Evolutionary conservation across 176 grass and related monocot genomes (phyloP).

Genomic region (Oryza longistaminata): DNA sequence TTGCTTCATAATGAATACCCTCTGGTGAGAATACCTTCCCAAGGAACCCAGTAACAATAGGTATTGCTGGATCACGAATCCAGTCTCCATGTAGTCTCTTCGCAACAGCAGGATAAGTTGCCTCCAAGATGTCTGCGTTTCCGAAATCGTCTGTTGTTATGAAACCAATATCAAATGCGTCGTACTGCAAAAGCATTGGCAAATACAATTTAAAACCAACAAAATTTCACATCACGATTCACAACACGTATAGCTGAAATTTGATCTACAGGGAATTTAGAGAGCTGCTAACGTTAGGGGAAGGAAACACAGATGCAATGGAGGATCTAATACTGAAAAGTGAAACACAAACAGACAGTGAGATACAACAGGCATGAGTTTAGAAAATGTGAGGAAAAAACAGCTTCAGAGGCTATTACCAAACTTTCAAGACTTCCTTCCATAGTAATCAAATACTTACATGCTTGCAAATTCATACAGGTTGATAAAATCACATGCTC

Average conservation of each 20-base stretch:
- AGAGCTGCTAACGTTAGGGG: constrained; percentile 2
- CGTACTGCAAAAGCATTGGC: constrained; percentile 59
- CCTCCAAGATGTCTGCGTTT: constrained; percentile 93
- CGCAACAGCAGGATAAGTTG: constrained; percentile 89
- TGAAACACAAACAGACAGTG: background rate
- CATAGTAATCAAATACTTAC: constrained; percentile 8
- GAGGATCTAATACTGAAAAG: constrained; percentile 3
- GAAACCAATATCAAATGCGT: constrained; percentile 89
- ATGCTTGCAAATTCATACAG: background rate
- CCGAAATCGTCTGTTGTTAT: constrained; percentile 94
- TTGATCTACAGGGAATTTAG: background rate
- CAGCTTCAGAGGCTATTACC: background rate
- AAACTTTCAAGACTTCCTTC: background rate
- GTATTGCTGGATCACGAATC: constrained; percentile 77
- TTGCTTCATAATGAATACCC: background rate
- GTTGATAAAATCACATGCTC: background rate
- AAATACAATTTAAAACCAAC: constrained; percentile 13
- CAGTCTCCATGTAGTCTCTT: constrained; percentile 88
- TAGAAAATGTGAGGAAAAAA: background rate
- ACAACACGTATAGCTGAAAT: background rate
- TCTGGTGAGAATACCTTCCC: constrained; percentile 63
- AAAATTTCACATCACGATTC: background rate
- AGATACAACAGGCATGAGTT: background rate
- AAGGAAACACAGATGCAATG: constrained; percentile 15
- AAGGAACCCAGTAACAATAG: constrained; percentile 92